Evolutionary conservation across 768 basidiomycete genomes (phyloP).

Genomic region (Tylopilus felleus): DNA sequence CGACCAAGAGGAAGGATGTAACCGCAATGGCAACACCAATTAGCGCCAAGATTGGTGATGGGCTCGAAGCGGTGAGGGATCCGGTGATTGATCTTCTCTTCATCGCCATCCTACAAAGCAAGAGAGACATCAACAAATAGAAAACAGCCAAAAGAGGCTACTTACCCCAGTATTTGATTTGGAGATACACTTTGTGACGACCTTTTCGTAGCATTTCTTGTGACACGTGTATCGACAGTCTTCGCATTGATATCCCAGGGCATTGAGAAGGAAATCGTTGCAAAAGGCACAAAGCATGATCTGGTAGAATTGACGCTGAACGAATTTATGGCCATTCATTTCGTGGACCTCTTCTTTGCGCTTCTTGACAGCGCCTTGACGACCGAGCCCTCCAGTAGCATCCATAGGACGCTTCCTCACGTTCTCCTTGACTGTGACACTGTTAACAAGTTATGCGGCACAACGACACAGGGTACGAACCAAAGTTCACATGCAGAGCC

Average conservation of each 20-base stretch:
- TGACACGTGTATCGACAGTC: slow-evolving; percentile 99
- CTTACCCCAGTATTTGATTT: slow-evolving; percentile 89
- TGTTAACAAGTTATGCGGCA: background rate
- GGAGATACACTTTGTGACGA: slow-evolving; percentile 98
- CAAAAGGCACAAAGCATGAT: slow-evolving; percentile 98
- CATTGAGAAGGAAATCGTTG: slow-evolving; percentile 95
- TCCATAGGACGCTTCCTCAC: slow-evolving; percentile 95
- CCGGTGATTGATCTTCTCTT: slow-evolving; percentile 98
- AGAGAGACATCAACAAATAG: background rate
- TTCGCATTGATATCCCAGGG: slow-evolving; percentile 97
- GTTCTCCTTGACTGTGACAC: slow-evolving; percentile 86
- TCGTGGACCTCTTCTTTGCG: slow-evolving; percentile 98
- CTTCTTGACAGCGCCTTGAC: slow-evolving; percentile 96
- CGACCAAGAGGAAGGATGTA: slow-evolving; percentile 96
- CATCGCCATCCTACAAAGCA: slow-evolving; percentile 76
- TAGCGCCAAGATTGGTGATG: slow-evolving; percentile 93
- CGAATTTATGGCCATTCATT: slow-evolving; percentile 99
- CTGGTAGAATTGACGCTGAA: slow-evolving; percentile 97
- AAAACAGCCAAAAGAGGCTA: slow-evolving; percentile 29
- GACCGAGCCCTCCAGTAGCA: slow-evolving; percentile 85
- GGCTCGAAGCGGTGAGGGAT: slow-evolving; percentile 98
- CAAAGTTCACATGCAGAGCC: slow-evolving; percentile 83
- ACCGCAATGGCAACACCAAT: slow-evolving; percentile 99
- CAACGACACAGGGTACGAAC: slow-evolving; percentile 46
- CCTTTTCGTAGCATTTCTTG: slow-evolving; percentile 98